Evolutionary conservation across 2,329 filamentous ascomycete genomes (phyloP), one percentile per base, ranked within the genome.

Genomic region (Xylaria sp.): DNA sequence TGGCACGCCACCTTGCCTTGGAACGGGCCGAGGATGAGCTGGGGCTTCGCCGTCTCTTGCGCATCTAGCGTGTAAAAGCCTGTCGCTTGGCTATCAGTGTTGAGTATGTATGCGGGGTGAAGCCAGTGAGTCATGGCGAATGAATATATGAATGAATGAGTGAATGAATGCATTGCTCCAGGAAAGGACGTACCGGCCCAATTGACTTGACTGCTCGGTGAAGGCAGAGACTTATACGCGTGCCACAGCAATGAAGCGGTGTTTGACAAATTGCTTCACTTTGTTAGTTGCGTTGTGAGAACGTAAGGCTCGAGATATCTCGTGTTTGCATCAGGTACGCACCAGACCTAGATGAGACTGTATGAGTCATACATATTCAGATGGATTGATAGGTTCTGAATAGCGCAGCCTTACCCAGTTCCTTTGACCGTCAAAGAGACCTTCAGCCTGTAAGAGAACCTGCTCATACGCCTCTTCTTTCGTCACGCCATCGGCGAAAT

Each of bases 1-100:
- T 96, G 92, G 77, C 93, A 96, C 9, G 93, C 93, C 2, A 91
- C 88, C 76, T 94, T 92, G 72, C 92, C 92, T 73, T 94, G 91
- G 80, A 95, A 95, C 0, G 92, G 92, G 0, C 91, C 92, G 1
- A 95, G 88, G 73, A 94, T 91, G 55, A 95, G 86, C 75, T 89
- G 88, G 2, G 74, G 74, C 25, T 75, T 75, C 31, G 67, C 59
- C 7, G 79, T 73, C 54, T 80, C 67, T 9, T 78, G 76, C 5
- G 84, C 82, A 77, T 93, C 89, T 52, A 90, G 81, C 15, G 90
- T 88, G 82, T 94, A 94, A 83, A 94, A 95, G 28, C 92, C 92
- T 90, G 70, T 54, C 39, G 50, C 20, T n/a, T 25, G 34, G n/a
- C 46, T 15, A 39, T 69, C 28, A 66, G 48, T 23, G 20, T 28